Evolutionary conservation across 176 grass and related monocot species (phyloP), one percentile per base, ranked within the genome.

Genomic region (Elaeis guineensis): DNA sequence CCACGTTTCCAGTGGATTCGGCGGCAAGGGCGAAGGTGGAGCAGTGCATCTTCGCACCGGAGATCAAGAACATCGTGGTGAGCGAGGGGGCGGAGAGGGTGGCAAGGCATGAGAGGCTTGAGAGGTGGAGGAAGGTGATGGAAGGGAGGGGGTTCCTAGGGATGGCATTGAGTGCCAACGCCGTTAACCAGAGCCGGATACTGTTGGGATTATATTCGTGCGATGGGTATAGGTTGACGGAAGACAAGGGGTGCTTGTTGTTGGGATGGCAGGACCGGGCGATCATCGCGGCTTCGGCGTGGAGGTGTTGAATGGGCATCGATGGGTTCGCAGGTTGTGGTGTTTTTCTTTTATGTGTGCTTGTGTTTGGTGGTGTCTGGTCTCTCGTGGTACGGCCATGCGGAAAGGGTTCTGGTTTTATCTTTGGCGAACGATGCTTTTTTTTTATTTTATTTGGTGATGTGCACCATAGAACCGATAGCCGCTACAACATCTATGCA

Each of bases 261-360:
- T 69, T 89, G 72, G 73, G 85, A 32, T 78, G 80, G 80, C 77
- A 84, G 57, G 68, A 39, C 17, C 61, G 56, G 54, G 65, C 86
- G 0, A 72, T 89, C 70, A 84, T 81, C 28, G 75, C 70, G 55
- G 70, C 83, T 66, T 81, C 81, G 0, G 81, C 86, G 0, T 84
- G 86, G 86, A 55, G 73, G 57, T 72, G 26, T 28, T 28, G 26
- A n/a, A 28, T 28, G 26, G 26, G 26, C 4, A 28, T 28, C 26
- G 26, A 28, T 28, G 26, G 26, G 26, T 28, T 28, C 5, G n/a
- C n/a, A n/a, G n/a, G n/a, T n/a, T n/a, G n/a, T n/a, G n/a, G n/a
- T 28, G 2, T 26, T 26, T 26, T 26, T 26, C 5, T 28, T 28
- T 28, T 4, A 28, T 5, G 26, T 28, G 26, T 28, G 26, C 26